These are phyloP conservation scores for Penicillium subrubescens DNA, from an alignment of 495 filamentous ascomycete genomes.

Conservation along the genomic window DNA sequence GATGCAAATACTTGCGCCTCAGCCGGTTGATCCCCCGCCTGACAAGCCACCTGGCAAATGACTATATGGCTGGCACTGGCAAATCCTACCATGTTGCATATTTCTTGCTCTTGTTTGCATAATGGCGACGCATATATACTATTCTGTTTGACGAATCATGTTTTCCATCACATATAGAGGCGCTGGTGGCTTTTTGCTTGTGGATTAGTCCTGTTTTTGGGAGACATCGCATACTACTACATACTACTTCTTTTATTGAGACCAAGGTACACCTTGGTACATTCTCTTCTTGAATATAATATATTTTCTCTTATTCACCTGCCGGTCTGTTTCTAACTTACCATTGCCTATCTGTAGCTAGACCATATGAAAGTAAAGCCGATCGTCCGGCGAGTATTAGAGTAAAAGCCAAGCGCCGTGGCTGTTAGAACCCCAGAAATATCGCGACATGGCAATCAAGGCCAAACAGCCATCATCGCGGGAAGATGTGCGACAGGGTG, in stretches of 20 bases:
- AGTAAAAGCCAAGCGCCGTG: not conserved
- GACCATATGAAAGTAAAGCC: not conserved
- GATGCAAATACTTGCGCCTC: not conserved
- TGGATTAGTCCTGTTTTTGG: not conserved
- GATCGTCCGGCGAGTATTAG: not conserved
- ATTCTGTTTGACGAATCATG: constrained; percentile 22
- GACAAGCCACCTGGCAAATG: not conserved
- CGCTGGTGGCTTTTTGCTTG: constrained; percentile 20
- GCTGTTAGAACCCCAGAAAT: not conserved
- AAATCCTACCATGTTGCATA: not conserved
- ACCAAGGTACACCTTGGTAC: not conserved
- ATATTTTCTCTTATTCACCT: not conserved
- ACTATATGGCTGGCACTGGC: not conserved
- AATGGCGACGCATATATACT: constrained; percentile 22
- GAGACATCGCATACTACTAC: not conserved
- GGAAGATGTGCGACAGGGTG: not conserved
- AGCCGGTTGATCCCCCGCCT: not conserved
- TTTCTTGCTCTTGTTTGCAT: constrained; percentile 1
- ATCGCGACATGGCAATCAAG: not conserved
- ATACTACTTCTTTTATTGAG: not conserved
- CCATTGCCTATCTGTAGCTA: not conserved
- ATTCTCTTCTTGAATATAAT: constrained; percentile 3
- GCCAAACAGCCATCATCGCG: not conserved
- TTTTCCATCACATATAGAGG: constrained; percentile 22
- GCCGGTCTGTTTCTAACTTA: not conserved